A percentile compares a stretch with the other conserved stretches of the same genome.
Evolutionary conservation across 2,329 filamentous ascomycete species (phyloP).

Genomic region (Aspergillus sergii): DNA sequence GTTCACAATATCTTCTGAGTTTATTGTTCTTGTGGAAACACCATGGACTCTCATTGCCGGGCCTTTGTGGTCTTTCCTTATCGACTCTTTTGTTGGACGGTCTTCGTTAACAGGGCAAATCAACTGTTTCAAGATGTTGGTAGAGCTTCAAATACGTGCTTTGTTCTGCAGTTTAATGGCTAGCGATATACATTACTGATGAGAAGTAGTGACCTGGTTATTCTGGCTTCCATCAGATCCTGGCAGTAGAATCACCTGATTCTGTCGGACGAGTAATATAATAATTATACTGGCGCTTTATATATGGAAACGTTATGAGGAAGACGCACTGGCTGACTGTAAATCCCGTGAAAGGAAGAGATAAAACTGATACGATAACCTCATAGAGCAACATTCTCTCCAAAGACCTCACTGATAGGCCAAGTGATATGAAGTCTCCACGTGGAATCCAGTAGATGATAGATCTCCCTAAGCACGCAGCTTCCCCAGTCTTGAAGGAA

Average conservation of each 20-base stretch:
- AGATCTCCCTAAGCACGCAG: conserved; percentile 12
- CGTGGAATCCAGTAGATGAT: background rate
- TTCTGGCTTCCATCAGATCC: background rate
- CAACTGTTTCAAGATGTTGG: no score
- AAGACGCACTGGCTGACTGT: background rate
- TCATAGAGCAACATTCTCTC: background rate
- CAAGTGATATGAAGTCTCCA: background rate
- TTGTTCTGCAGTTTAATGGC: no score
- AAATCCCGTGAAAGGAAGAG: background rate
- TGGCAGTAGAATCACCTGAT: background rate
- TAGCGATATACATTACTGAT: background rate
- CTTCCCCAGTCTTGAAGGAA: conserved; percentile 24
- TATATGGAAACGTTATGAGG: background rate
- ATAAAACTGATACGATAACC: no score
- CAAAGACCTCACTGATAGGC: background rate
- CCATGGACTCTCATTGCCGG: no score
- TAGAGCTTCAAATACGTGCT: no score
- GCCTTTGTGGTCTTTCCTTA: no score
- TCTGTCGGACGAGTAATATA: background rate
- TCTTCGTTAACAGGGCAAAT: no score
- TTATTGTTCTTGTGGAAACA: no score
- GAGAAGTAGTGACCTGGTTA: conserved; percentile 1
- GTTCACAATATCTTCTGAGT: no score
- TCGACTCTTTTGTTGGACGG: no score
- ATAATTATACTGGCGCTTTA: background rate